Evolutionary conservation across 2,329 filamentous ascomycete genomes (phyloP), one percentile per base, ranked within the genome.

Genomic region (Alternaria triticimaculans): DNA sequence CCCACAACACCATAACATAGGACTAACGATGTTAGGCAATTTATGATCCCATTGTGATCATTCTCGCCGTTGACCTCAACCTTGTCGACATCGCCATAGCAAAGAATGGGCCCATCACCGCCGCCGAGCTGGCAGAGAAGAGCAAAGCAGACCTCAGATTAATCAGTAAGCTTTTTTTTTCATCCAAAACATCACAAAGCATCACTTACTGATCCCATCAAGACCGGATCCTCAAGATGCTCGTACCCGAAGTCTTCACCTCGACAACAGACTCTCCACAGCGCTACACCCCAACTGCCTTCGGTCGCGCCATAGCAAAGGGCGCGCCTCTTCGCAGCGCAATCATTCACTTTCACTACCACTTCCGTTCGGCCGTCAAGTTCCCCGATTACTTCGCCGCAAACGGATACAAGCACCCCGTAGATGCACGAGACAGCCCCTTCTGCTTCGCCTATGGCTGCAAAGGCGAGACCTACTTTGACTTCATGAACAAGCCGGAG

Each of bases 371-470:
- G 2, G 63, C 64, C 6, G 59, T 76, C 6, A 51, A 33, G 26
- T 33, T 51, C 14, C 67, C 68, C 11, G 69, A 74, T 2, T 78
- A 75, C 50, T 72, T 79, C 18, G 68, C 72, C 12, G 18, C 62
- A 21, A 77, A 69, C 10, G 72, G 63, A 3, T 81, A 79, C 65
- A 62, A 68, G 12, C 68, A 66, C 57, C 80, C 78, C 2, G 55
- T 57, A 1, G 73, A 79, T 25, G 67, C 73, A 1, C 64, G 66
- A 7, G 63, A 78, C 20, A 65, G 66, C 1, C 74, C 77, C 0
- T 80, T 77, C 46, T 55, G 64, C 15, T 33, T 69, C 12, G 77
- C 72, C 3, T 58, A 60, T 30, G 25, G 54, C 8, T 58, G 46
- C 46, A 58, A 60, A 20, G 60, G 72, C 6, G 41, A 68, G 10